Conservation (phyloP, 2,329 filamentous ascomycete species). For the Fusarium floridanum region DNA sequence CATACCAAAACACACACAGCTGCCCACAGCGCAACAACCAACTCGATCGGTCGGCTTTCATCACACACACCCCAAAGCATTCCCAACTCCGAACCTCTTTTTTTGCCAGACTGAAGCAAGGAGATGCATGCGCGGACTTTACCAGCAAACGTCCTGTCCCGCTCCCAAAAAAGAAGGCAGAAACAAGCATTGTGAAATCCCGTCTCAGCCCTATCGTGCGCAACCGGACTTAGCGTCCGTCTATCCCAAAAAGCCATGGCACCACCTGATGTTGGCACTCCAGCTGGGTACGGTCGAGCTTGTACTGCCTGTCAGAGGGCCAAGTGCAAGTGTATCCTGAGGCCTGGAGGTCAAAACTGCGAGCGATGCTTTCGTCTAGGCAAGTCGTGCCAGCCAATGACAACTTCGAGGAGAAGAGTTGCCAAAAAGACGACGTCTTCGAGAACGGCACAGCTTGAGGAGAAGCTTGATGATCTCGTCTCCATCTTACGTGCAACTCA, state of each 20-base stretch:
- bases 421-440: constrained; percentile 51
- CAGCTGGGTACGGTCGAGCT: constrained; percentile 58
- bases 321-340: constrained; percentile 64
- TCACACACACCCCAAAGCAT: background rate
- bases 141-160: constrained; percentile 18
- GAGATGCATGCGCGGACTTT: constrained; percentile 7
- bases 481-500: constrained; percentile 57
- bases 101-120: background rate
- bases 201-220: constrained; percentile 18
- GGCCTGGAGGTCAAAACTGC: constrained; percentile 50
- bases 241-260: constrained; percentile 37
- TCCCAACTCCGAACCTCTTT: constrained; percentile 9
- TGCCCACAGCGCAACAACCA: background rate
- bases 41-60: constrained; percentile 22
- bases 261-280: constrained; percentile 44
- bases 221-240: constrained; percentile 36
- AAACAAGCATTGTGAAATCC: constrained; percentile 17
- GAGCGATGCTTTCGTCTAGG: constrained; percentile 60
- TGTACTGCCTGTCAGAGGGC: constrained; percentile 62
- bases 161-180: background rate
- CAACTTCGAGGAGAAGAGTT: constrained; percentile 55
- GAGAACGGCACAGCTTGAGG: constrained; percentile 61
- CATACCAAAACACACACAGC: background rate
- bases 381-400: constrained; percentile 62
- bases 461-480: constrained; percentile 64